phyloP scores from a whole-genome alignment of 2,329 filamentous ascomycete species.

The Cordyceps javanica region DNA sequence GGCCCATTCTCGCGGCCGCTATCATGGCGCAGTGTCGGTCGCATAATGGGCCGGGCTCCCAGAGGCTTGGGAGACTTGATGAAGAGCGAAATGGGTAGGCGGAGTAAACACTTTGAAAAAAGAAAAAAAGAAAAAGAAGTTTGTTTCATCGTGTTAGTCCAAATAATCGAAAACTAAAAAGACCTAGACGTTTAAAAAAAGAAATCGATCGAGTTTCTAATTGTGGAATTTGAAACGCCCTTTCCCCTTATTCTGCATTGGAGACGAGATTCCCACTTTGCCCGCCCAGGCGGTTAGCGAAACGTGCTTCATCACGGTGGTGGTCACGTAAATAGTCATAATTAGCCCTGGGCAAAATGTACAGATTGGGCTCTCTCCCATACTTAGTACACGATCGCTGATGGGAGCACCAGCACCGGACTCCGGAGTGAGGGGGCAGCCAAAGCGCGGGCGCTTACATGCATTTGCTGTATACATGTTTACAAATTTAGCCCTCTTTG shows the following conservation, averaged over 20 bases:
- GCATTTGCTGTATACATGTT: not conserved
- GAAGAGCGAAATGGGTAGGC: too few species aligned
- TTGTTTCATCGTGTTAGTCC: too few species aligned
- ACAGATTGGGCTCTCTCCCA: too few species aligned
- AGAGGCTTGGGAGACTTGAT: too few species aligned
- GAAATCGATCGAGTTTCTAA: not conserved
- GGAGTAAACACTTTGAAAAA: too few species aligned
- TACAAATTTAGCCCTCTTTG: not conserved
- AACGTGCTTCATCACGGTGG: not conserved
- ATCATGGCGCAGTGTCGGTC: not conserved
- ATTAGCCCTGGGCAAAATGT: not conserved
- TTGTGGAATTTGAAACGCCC: not conserved
- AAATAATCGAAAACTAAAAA: too few species aligned
- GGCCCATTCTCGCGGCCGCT: not conserved
- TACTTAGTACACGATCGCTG: not conserved
- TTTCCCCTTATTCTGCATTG: not conserved
- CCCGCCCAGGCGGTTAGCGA: not conserved
- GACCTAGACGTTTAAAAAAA: not conserved
- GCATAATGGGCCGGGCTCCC: slow-evolving; percentile 5
- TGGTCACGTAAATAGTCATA: not conserved
- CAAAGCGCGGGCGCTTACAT: slow-evolving; percentile 3
- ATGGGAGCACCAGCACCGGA: not conserved
- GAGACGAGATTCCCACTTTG: not conserved
- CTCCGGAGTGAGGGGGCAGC: too few species aligned
- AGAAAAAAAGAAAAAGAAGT: not conserved